phyloP scores from a whole-genome alignment of 371 early-diverging fungal species.

The Rhizomucor miehei region DNA sequence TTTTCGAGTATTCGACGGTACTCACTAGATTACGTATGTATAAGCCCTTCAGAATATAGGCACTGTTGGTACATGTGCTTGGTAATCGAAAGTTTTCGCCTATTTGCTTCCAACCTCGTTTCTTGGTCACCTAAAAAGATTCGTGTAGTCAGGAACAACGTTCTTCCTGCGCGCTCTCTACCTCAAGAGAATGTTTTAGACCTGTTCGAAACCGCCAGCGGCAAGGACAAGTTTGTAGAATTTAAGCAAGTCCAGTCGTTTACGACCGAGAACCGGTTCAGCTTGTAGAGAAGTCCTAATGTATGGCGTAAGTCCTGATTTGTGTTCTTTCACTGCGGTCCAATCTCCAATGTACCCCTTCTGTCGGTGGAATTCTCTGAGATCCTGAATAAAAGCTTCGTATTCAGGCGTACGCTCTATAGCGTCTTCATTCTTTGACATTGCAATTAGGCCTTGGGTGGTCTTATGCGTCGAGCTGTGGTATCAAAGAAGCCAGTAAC shows the following conservation, averaged over 20 bases:
- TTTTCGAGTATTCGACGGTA: background rate
- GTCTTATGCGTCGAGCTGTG: too few species aligned
- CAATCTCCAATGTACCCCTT: slow-evolving; percentile 43
- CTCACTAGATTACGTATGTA: slow-evolving; percentile 66
- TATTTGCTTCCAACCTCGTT: slow-evolving; percentile 80
- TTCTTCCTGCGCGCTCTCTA: background rate
- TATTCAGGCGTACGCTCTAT: slow-evolving; percentile 65
- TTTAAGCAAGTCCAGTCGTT: slow-evolving; percentile 60
- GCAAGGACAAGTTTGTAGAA: slow-evolving; percentile 63
- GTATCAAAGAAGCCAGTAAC: too few species aligned
- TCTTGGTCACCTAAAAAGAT: slow-evolving; percentile 60
- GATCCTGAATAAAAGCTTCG: slow-evolving; percentile 57
- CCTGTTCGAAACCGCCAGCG: slow-evolving; percentile 69
- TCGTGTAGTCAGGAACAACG: too few species aligned
- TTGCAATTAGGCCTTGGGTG: background rate
- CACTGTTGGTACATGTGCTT: slow-evolving; percentile 80
- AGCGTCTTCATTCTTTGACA: slow-evolving; percentile 44
- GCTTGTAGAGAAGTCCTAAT: slow-evolving; percentile 58
- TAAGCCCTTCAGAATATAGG: slow-evolving; percentile 73
- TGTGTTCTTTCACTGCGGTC: background rate
- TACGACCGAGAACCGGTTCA: slow-evolving; percentile 76
- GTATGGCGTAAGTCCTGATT: background rate
- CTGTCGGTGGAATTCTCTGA: slow-evolving; percentile 57
- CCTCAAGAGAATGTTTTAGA: slow-evolving; percentile 8
- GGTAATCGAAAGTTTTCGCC: slow-evolving; percentile 76